Evolutionary conservation across 139 green algal species (phyloP), one percentile per base, ranked within the genome.

Genomic region (Micractinium conductrix): DNA sequence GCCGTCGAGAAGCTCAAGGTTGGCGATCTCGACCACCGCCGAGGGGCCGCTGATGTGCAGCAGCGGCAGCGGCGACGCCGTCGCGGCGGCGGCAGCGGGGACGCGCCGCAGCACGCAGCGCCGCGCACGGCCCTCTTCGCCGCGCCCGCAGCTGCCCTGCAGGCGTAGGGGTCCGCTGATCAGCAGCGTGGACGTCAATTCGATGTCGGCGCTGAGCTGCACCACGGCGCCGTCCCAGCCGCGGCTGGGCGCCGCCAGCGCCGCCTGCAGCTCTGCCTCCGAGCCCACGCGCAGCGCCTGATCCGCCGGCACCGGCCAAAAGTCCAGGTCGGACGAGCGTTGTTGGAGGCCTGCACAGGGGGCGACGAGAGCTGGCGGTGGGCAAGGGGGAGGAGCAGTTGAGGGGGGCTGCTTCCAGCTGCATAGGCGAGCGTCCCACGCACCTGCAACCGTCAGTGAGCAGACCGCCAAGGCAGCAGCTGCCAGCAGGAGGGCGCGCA

Each of bases 211-310:
- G 4, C 42, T 79, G 1, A 88, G 33, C 33, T 80, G 84, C 63
- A 88, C 42, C 9, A 38, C 35, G 17, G 63, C 44, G 44, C 65
- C 63, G 50, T 85, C 30, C 78, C 78, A 88, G 35, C 84, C 76
- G 28, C 80, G 60, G 19, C 26, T 44, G 12, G 38, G 60, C 8
- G 24, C 50, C 43, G 71, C 79, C 33, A 88, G 60, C 43, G 76
- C 84, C 37, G 44, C 44, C 62, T 35, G 84, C 42, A 88, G 84
- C 74, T 80, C n/a, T 58, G 45, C 48, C 75, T 88, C 84, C 21
- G 12, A 62, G 48, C 40, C 44, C 43, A 81, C 84, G 0, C 26
- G 42, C 30, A 87, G 71, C 12, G 58, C 40, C 5, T 62, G 50
- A 30, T 62, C 43, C 10, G 17, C 38, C 2, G 58, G 28, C 28